Percentiles rank a stretch among this genome's conserved stretches.
Evolutionary conservation across 2,329 filamentous ascomycete genomes (phyloP).

Genomic region (Ceratocystis papillata): DNA sequence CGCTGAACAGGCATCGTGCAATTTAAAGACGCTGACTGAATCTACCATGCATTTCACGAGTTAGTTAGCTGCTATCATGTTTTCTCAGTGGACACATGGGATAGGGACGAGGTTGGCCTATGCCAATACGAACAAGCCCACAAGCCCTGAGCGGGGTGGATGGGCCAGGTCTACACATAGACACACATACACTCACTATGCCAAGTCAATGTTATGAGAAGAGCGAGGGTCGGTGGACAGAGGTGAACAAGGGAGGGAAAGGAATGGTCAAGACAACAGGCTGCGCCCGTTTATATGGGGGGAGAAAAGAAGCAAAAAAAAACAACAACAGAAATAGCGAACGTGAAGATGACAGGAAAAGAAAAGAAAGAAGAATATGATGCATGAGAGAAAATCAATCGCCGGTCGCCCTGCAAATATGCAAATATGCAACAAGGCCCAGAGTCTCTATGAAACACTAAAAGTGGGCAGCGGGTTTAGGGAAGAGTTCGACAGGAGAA

Average conservation of each 20-base stretch:
- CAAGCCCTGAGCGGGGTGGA: constrained; percentile 12
- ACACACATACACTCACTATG: background rate
- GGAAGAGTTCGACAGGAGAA: background rate
- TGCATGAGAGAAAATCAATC: background rate
- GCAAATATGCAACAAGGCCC: background rate
- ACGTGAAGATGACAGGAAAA: background rate
- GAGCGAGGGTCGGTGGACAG: background rate
- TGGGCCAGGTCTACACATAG: constrained; percentile 13
- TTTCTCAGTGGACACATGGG: constrained; percentile 12
- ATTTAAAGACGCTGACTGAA: background rate
- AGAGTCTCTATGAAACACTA: constrained; percentile 1
- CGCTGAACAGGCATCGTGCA: constrained; percentile 12
- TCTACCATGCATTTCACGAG: background rate
- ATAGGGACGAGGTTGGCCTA: constrained; percentile 15
- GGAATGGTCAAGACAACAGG: constrained; percentile 4
- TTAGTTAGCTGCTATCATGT: constrained; percentile 8
- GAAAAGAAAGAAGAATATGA: background rate
- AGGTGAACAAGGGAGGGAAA: background rate
- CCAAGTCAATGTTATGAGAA: background rate
- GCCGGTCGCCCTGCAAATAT: background rate
- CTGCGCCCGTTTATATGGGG: constrained; percentile 12
- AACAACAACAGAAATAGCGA: background rate
- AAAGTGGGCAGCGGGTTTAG: background rate
- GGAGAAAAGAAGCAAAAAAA: constrained; percentile 6
- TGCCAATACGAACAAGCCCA: constrained; percentile 13